Conservation (phyloP, 345 rosid species). For the Pelargonium nanum region DNA sequence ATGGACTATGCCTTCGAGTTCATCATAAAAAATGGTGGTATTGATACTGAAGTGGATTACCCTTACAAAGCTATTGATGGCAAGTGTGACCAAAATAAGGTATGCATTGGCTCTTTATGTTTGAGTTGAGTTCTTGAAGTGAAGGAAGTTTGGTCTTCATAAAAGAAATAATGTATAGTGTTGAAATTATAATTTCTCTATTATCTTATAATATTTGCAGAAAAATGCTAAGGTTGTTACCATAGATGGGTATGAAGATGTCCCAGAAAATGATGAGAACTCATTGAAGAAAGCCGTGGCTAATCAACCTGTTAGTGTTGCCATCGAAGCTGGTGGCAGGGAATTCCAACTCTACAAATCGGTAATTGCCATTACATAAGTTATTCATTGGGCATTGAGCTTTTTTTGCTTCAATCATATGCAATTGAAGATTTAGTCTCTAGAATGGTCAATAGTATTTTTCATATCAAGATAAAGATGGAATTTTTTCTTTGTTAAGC, state of each 20-base stretch:
- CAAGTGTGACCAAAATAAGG: background rate
- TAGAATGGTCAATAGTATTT: no score
- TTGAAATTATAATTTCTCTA: no score
- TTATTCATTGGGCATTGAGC: background rate
- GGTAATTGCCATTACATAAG: conserved; percentile 7
- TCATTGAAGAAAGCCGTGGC: conserved; percentile 24
- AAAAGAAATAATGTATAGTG: no score
- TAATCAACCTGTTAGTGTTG: conserved; percentile 24
- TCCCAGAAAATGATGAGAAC: conserved; percentile 17
- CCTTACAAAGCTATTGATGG: conserved; percentile 2
- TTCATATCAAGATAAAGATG: no score
- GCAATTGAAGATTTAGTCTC: background rate
- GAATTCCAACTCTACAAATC: conserved; percentile 20
- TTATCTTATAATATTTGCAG: conserved; percentile 9
- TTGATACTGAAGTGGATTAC: conserved; percentile 5
- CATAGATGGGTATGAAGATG: conserved; percentile 22
- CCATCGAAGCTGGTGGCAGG: conserved; percentile 28
- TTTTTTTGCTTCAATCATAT: background rate
- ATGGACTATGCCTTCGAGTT: conserved; percentile 3
- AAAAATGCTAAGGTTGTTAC: conserved; percentile 29
- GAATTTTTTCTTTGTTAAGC: no score
- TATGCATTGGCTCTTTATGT: no score
- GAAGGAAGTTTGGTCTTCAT: no score
- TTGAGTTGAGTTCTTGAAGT: no score
- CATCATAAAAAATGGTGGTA: conserved; percentile 8